Conservation (phyloP, 2,329 filamentous ascomycete species). For the Didymella pomorum region DNA sequence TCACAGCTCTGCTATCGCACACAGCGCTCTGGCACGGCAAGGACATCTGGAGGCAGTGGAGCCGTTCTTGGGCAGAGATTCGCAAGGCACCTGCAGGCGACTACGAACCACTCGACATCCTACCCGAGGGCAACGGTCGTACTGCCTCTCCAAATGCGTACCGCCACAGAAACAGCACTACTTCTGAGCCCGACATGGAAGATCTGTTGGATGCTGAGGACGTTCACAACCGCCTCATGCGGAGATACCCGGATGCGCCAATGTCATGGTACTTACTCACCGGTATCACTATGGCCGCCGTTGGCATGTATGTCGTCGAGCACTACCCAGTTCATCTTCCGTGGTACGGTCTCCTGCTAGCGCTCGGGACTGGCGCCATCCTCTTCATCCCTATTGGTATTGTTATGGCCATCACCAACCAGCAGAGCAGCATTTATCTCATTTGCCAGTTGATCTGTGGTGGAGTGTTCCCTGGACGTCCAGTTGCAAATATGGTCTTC, state of each 20-base stretch:
- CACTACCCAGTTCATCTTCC: slow-evolving; percentile 80
- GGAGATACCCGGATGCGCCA: slow-evolving; percentile 80
- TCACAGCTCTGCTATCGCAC: slow-evolving; percentile 81
- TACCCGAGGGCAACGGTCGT: slow-evolving; percentile 45
- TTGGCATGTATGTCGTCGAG: slow-evolving; percentile 85
- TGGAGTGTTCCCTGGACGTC: slow-evolving; percentile 80
- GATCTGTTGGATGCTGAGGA: slow-evolving; percentile 75
- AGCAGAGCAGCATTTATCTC: slow-evolving; percentile 85
- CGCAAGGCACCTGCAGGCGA: slow-evolving; percentile 46
- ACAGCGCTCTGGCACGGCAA: slow-evolving; percentile 84
- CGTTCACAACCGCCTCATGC: slow-evolving; percentile 85
- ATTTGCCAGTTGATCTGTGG: slow-evolving; percentile 88
- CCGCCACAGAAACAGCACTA: slow-evolving; percentile 39
- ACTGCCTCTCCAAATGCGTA: slow-evolving; percentile 31
- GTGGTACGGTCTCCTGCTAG: slow-evolving; percentile 84
- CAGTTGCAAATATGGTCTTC: slow-evolving; percentile 93
- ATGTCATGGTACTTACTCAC: slow-evolving; percentile 82
- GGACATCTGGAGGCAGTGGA: slow-evolving; percentile 82
- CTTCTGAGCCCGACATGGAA: slow-evolving; percentile 52
- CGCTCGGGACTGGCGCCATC: slow-evolving; percentile 77
- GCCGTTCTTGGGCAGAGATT: slow-evolving; percentile 71
- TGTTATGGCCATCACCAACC: slow-evolving; percentile 92
- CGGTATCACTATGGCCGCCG: slow-evolving; percentile 76
- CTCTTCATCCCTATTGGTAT: slow-evolving; percentile 92
- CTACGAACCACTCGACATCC: slow-evolving; percentile 47